Evolutionary conservation across 1,284 basidiomycete genomes (phyloP).

Genomic region (Tilletia caries): DNA sequence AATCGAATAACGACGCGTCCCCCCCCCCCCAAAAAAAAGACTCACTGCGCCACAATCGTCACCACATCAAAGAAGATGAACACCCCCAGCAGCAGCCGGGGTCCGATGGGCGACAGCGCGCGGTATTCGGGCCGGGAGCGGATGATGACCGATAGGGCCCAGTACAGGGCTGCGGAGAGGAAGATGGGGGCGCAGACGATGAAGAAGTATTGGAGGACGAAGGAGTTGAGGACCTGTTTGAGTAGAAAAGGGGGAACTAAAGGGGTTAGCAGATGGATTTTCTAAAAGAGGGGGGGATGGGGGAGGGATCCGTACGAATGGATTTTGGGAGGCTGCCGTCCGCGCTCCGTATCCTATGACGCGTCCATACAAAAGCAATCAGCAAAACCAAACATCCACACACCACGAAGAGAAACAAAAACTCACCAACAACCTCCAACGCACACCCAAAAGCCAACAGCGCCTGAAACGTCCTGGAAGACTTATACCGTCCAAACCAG

Average conservation of each 20-base stretch:
- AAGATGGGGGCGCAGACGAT: constrained; percentile 56
- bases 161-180: constrained; percentile 55
- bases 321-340: constrained; percentile 25
- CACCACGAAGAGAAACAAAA: constrained; percentile 6
- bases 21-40: neutral
- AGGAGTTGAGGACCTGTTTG: constrained; percentile 23
- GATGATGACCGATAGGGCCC: constrained; percentile 47
- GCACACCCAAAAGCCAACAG: constrained; percentile 27
- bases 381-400: neutral
- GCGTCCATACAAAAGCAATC: neutral
- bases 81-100: constrained; percentile 38
- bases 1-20: neutral
- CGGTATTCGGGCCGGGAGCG: constrained; percentile 26
- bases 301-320: constrained; percentile 20
- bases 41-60: constrained; percentile 8
- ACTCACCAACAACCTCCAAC: constrained; percentile 17
- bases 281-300: too few relatives aligned
- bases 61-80: constrained; percentile 8
- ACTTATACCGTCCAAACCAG: constrained; percentile 24
- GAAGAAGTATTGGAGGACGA: constrained; percentile 55
- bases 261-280: too few relatives aligned
- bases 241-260: neutral
- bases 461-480: constrained; percentile 20
- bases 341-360: neutral
- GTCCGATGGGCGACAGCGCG: constrained; percentile 39